These are phyloP conservation scores for Picochlorum sp. DNA, from an alignment of 139 green algal genomes.

Conservation along the genomic window DNA sequence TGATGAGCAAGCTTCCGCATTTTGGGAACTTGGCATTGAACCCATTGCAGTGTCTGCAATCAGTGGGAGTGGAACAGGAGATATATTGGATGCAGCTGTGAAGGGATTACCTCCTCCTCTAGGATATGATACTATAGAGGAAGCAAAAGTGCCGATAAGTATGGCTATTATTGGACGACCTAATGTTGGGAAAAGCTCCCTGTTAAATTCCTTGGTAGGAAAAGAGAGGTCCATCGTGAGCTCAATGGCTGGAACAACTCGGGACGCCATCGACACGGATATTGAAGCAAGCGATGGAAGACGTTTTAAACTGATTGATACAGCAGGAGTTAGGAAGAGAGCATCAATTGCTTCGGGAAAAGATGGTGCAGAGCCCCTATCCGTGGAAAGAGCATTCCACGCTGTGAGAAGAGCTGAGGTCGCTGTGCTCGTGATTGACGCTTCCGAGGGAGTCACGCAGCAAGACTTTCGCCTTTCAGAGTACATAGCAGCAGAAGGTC, in stretches of 20 bases:
- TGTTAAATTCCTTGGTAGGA: slow-evolving; percentile 86
- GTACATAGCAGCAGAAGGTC: slow-evolving; percentile 61
- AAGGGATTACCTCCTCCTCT: slow-evolving; percentile 12
- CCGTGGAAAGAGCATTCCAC: slow-evolving; percentile 70
- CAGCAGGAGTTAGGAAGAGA: slow-evolving; percentile 84
- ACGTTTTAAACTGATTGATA: slow-evolving; percentile 87
- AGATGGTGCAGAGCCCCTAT: slow-evolving; percentile 63
- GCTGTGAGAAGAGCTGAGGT: slow-evolving; percentile 83
- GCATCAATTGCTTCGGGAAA: slow-evolving; percentile 51
- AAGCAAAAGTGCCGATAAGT: slow-evolving; percentile 35
- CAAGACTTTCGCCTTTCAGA: slow-evolving; percentile 67
- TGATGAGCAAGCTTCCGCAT: slow-evolving; percentile 71
- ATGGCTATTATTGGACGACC: slow-evolving; percentile 92
- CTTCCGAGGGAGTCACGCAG: slow-evolving; percentile 53
- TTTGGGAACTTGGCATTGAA: slow-evolving; percentile 80
- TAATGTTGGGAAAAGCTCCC: slow-evolving; percentile 91
- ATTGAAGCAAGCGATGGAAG: slow-evolving; percentile 54
- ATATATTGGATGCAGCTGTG: slow-evolving; percentile 5
- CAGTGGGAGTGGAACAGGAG: slow-evolving; percentile 38
- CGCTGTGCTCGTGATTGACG: slow-evolving; percentile 86
- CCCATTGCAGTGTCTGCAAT: slow-evolving; percentile 86
- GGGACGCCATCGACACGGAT: slow-evolving; percentile 86
- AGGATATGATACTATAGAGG: not conserved
- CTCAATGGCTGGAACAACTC: slow-evolving; percentile 84
- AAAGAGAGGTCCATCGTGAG: slow-evolving; percentile 87